A percentile compares a stretch with the other conserved stretches of the same genome.
Evolutionary conservation across 345 rosid species (phyloP).

Genomic region (Nephelium lappaceum): DNA sequence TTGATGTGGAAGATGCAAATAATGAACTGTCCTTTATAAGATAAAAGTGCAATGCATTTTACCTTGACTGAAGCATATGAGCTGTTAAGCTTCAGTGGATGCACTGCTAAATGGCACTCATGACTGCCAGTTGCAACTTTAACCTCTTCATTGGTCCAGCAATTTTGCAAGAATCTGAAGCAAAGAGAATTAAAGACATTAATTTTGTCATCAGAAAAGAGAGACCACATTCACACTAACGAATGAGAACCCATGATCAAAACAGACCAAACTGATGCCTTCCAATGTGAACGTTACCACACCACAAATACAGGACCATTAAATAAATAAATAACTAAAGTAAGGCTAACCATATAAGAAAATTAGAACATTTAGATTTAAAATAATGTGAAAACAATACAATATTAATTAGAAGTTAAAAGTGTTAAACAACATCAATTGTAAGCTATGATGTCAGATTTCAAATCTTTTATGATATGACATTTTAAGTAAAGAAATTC

Average conservation of each 20-base stretch:
- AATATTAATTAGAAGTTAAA: neutral
- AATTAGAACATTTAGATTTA: neutral
- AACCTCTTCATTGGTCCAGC: slow-evolving; percentile 67
- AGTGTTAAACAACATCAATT: neutral
- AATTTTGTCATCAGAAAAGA: neutral
- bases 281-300: neutral
- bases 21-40: neutral
- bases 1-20: slow-evolving; percentile 2
- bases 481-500: neutral
- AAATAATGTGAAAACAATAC: neutral
- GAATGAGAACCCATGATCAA: neutral
- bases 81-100: slow-evolving; percentile 69
- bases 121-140: slow-evolving; percentile 56
- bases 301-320: neutral
- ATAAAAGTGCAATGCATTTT: slow-evolving; percentile 5
- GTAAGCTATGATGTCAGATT: neutral
- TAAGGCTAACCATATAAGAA: neutral
- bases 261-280: neutral
- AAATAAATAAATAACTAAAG: neutral
- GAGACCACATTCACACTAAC: neutral
- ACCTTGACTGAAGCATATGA: slow-evolving; percentile 70
- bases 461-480: neutral
- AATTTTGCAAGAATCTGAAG: slow-evolving; percentile 44
- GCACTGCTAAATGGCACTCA: slow-evolving; percentile 45
- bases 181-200: slow-evolving; percentile 5